Evolutionary conservation across 345 rosid species (phyloP), one percentile per base, ranked within the genome.

Genomic region (Orychophragmus violaceus): DNA sequence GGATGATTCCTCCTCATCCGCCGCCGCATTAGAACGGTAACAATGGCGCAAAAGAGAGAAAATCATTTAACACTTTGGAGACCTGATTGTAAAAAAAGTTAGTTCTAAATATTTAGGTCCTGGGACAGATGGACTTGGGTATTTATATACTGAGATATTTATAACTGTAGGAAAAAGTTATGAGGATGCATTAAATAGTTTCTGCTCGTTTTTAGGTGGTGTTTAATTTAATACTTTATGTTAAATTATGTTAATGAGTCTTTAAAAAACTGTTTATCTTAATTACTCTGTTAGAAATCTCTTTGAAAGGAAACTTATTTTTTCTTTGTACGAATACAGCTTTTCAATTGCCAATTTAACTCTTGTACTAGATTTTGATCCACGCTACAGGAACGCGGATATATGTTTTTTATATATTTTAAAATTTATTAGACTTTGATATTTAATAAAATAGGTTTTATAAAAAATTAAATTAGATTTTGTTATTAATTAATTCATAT

Each of bases 1-100:
- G 1, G 5, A 13, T 59, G 53, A 29, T 51, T 73, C 49, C 1
- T 72, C 54, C 39, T 5, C 13, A 3, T 42, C 56, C 5, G 1
- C 8, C 2, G 8, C 22, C 3, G 12, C 14, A 22, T 48, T 3
- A 7, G 56, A 59, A 23, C 67, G 49, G 24, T n/a, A 73, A 59
- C 77, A 73, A 23, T 73, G 62, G 0, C 39, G 19, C 2, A 66
- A 59, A 9, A 66, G 0, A 16, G 77, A 59, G 17, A 42, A 29
- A 21, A 65, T 13, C 72, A 66, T 73, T 17, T 39, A 3, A 24
- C 46, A 27, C 51, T n/a, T 56, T 35, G 8, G n/a, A n/a, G n/a
- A 11, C n/a, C n/a, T n/a, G n/a, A n/a, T n/a, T n/a, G n/a, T n/a
- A 0, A 27, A 9, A 50, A 27, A 13, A 13, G 3, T 12, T 12